These are phyloP conservation scores for Cajanus cajan DNA, from an alignment of 306 rosid genomes.

Conservation along the genomic window DNA sequence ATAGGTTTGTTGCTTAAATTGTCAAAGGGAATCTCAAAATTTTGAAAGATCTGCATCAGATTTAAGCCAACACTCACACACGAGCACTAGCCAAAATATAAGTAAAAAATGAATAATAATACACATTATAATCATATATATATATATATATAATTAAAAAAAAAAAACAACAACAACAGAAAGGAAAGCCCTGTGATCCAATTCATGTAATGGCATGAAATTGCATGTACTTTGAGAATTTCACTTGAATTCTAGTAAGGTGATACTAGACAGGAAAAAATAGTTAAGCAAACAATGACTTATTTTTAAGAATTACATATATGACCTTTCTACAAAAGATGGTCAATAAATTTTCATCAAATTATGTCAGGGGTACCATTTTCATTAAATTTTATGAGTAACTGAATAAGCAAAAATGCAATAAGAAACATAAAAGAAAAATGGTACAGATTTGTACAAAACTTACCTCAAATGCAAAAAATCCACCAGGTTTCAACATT, in stretches of 20 bases:
- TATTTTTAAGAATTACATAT: no score
- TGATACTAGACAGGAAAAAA: not conserved
- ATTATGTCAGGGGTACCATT: not conserved
- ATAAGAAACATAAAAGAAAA: not conserved
- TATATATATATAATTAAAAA: no score
- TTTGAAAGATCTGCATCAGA: constrained; percentile 9
- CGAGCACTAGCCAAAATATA: not conserved
- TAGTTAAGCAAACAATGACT: not conserved
- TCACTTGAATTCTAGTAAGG: not conserved
- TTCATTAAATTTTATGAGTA: not conserved
- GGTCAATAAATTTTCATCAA: not conserved
- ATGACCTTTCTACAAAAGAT: no score
- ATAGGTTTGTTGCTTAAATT: not conserved
- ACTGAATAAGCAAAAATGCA: not conserved
- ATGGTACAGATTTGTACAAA: not conserved
- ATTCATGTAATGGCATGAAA: not conserved
- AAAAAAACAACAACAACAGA: not conserved
- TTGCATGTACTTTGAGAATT: not conserved
- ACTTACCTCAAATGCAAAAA: constrained; percentile 85
- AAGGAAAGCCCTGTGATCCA: not conserved
- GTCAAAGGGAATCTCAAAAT: not conserved
- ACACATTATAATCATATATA: not conserved
- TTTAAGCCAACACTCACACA: not conserved
- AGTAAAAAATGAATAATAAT: not conserved
- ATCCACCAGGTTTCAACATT: constrained; percentile 82